Percentiles rank a stretch among this genome's conserved stretches.
These are phyloP conservation scores for Apophysomyces ossiformis DNA, from an alignment of 371 early-diverging fungal genomes.

Conservation along the genomic window DNA sequence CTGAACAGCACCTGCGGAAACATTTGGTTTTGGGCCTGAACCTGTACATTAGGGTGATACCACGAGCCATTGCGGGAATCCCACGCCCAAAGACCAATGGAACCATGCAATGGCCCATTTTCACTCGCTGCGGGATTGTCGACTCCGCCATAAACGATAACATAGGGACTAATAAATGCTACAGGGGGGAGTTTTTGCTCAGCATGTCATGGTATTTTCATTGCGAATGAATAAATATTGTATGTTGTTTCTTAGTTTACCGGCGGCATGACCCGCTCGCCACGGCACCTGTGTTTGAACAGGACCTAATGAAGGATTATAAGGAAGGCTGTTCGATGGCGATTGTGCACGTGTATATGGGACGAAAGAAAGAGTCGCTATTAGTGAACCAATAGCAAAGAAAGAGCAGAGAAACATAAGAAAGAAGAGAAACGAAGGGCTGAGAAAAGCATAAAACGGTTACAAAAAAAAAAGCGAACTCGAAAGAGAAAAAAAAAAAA, in stretches of 20 bases:
- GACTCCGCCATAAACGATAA: slow-evolving; percentile 20
- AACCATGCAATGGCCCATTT: slow-evolving; percentile 16
- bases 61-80: slow-evolving; percentile 26
- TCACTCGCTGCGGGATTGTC: slow-evolving; percentile 13
- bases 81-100: slow-evolving; percentile 28
- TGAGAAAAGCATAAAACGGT: slow-evolving; percentile 9
- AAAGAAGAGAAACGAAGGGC: slow-evolving; percentile 10
- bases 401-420: slow-evolving; percentile 1
- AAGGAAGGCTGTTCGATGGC: slow-evolving; percentile 8
- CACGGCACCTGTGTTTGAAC: slow-evolving; percentile 23
- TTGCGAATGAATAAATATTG: neutral
- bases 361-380: neutral
- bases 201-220: neutral
- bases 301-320: slow-evolving; percentile 15
- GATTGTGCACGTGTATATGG: neutral
- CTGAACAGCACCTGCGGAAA: slow-evolving; percentile 21
- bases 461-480: neutral
- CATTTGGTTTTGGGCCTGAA: slow-evolving; percentile 12
- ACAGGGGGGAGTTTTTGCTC: neutral
- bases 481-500: neutral
- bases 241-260: slow-evolving; percentile 7
- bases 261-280: slow-evolving; percentile 35
- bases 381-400: slow-evolving; percentile 8
- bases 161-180: slow-evolving; percentile 22
- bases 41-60: slow-evolving; percentile 25